phyloP scores from a whole-genome alignment of 148 eudicot species.

The Chenopodium suecicum region DNA sequence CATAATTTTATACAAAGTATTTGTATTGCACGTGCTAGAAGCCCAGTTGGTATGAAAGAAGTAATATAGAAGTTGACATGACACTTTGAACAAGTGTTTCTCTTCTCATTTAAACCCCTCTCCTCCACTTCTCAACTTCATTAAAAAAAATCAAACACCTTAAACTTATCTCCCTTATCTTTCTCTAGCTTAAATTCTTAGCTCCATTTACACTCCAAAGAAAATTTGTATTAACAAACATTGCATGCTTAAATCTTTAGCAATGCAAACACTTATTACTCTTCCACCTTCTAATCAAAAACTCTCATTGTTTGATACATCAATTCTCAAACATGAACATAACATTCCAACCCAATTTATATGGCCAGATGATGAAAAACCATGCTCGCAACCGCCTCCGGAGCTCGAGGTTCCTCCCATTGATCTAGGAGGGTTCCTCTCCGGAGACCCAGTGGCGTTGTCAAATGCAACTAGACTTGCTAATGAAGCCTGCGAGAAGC shows the following conservation, averaged over 20 bases:
- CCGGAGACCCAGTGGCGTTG: constrained; percentile 38
- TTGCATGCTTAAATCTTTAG: neutral
- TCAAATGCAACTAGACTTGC: constrained; percentile 30
- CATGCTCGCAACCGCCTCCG: constrained; percentile 35
- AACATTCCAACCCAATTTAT: constrained; percentile 43
- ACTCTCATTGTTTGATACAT: constrained; percentile 27
- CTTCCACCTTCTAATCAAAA: constrained; percentile 8
- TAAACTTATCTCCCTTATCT: neutral
- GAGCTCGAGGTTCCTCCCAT: constrained; percentile 39
- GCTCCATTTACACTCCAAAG: too few relatives aligned
- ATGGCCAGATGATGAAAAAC: constrained; percentile 47
- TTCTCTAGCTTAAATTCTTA: neutral
- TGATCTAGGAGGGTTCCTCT: constrained; percentile 42
- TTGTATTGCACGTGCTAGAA: too few relatives aligned
- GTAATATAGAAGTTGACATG: constrained; percentile 20
- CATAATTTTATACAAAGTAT: too few relatives aligned
- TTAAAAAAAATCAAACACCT: neutral
- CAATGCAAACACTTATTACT: constrained; percentile 13
- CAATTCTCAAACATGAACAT: constrained; percentile 29
- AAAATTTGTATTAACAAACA: neutral
- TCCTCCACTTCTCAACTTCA: constrained; percentile 15
- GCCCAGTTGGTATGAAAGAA: too few relatives aligned
- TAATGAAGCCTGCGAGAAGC: constrained; percentile 49
- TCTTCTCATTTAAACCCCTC: constrained; percentile 28
- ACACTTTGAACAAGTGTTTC: constrained; percentile 17